Conservation (phyloP, 495 filamentous ascomycete species). For the Extremus antarcticus region DNA sequence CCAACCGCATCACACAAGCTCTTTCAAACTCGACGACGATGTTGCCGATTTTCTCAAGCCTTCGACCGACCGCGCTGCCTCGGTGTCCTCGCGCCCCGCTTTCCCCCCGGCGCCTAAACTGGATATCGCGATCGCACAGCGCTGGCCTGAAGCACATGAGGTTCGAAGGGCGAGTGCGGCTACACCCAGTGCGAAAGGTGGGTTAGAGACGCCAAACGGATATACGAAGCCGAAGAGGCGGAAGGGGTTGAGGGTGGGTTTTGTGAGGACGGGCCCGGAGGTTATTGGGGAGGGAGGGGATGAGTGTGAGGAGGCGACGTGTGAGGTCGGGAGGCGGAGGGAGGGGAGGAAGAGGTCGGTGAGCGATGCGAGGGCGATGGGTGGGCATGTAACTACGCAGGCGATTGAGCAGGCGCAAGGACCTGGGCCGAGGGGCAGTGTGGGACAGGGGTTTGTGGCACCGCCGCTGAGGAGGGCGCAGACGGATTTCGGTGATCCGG, state of each 20-base stretch:
- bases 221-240: slow-evolving; percentile 29
- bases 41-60: slow-evolving; percentile 34
- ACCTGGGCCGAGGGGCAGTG: neutral
- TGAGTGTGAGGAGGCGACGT: slow-evolving; percentile 57
- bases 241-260: slow-evolving; percentile 62
- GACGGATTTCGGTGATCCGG: slow-evolving; percentile 8
- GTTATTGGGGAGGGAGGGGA: slow-evolving; percentile 83
- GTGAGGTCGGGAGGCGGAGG: slow-evolving; percentile 51
- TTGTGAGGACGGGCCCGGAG: slow-evolving; percentile 54
- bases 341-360: slow-evolving; percentile 12
- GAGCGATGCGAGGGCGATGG: neutral
- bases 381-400: too few species aligned
- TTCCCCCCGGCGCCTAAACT: slow-evolving; percentile 23
- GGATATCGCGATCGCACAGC: slow-evolving; percentile 30
- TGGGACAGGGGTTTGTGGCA: slow-evolving; percentile 2
- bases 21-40: slow-evolving; percentile 26
- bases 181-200: neutral
- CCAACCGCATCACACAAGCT: neutral
- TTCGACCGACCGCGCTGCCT: slow-evolving; percentile 25
- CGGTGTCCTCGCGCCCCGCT: slow-evolving; percentile 1
- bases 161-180: slow-evolving; percentile 4
- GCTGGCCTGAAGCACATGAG: slow-evolving; percentile 29
- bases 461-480: slow-evolving; percentile 11
- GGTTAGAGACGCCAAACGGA: slow-evolving; percentile 1
- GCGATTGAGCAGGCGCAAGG: neutral